Evolutionary conservation across 148 eudicot species (phyloP).

Genomic region (Nepenthes mirabilis): DNA sequence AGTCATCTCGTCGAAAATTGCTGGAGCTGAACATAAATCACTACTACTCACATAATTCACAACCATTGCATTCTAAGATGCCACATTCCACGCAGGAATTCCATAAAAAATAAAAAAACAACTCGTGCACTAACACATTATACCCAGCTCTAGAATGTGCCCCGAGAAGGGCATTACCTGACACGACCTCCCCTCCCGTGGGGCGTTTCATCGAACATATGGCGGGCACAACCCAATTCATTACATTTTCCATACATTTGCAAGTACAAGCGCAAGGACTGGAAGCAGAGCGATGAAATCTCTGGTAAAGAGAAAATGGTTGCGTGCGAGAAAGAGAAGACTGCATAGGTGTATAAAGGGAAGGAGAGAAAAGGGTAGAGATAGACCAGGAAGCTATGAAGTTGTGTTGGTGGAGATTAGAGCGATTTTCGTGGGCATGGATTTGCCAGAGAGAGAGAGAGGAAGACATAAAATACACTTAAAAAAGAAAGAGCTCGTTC

Average conservation of each 20-base stretch:
- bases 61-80: slow-evolving; percentile 38
- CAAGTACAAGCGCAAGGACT: too few species aligned
- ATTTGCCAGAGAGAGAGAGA: too few species aligned
- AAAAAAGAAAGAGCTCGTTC: too few species aligned
- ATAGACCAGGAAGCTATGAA: background rate
- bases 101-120: slow-evolving; percentile 29
- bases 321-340: too few species aligned
- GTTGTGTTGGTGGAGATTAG: too few species aligned
- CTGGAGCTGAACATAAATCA: slow-evolving; percentile 20
- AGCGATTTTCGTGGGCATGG: too few species aligned
- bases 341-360: slow-evolving; percentile 3
- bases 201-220: slow-evolving; percentile 29
- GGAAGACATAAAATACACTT: too few species aligned
- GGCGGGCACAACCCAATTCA: slow-evolving; percentile 18
- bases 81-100: slow-evolving; percentile 24
- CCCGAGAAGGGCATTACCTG: slow-evolving; percentile 30
- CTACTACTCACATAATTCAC: slow-evolving; percentile 28
- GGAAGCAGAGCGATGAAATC: too few species aligned
- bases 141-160: slow-evolving; percentile 18
- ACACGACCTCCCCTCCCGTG: slow-evolving; percentile 25
- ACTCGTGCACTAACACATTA: slow-evolving; percentile 20
- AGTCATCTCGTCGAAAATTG: slow-evolving; percentile 15
- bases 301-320: too few species aligned
- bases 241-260: slow-evolving; percentile 40
- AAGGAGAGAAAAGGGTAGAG: background rate